Evolutionary conservation across 495 filamentous ascomycete genomes (phyloP), one percentile per base, ranked within the genome.

Genomic region (Lasiosphaeriaceae sp.): DNA sequence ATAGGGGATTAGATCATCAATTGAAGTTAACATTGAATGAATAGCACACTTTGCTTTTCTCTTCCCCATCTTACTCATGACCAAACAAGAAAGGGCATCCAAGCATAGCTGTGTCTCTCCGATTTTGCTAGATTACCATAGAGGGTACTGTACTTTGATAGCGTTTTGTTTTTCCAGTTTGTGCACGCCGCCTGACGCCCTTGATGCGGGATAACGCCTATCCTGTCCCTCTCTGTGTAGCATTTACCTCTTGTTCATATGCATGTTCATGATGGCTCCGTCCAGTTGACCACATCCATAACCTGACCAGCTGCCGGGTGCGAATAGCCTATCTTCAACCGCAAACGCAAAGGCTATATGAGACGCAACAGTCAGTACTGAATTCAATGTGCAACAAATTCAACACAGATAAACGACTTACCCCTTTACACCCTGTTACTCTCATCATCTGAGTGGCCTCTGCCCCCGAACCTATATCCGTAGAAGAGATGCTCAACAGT

Each of bases 251-350:
- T 16, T 47, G 23, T 14, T 34, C 47, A 24, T 11, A 11, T 43
- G 39, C 14, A n/a, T n/a, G 16, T 43, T 63, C 58, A 77, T 26
- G 77, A 73, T 31, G 91, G 90, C 70, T 98, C 94, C 49, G 86
- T 83, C 94, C 94, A 98, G 77, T 97, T 92, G 55, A 97, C 92
- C 73, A 96, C 90, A 63, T 98, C 95, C 64, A 85, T 88, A 8
- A 95, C 83, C 50, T 85, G 76, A 23, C 82, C 80, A n/a, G 75
- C 78, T 23, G 83, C 80, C 51, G 86, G 86, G 61, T 84, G 87
- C 37, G 80, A 77, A 71, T 89, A 97, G 50, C 83, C 84, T 64
- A 98, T 81, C 75, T 89, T 92, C 60, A 98, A 78, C 68, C 95
- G 82, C 60, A 98, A 74, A 34, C 92, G 85, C 55, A 98, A 78